Percentiles rank a stretch among this genome's conserved stretches.
These are phyloP conservation scores for Ceratopteris richardii DNA, from an alignment of 75 land plant species.

Conservation along the genomic window DNA sequence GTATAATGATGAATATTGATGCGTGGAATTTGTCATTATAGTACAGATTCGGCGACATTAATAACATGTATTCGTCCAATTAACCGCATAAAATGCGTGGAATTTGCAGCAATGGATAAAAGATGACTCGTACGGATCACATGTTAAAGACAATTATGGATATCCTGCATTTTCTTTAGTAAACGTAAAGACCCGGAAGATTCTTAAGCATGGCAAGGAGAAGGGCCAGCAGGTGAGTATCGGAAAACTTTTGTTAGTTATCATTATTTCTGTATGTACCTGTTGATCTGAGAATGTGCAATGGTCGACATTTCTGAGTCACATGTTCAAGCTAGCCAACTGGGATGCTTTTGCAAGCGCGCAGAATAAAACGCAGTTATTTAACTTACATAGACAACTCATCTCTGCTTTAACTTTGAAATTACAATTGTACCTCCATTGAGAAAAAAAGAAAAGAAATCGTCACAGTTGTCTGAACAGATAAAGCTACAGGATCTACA, in stretches of 20 bases:
- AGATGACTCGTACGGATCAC: constrained; percentile 22
- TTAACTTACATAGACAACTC: too few relatives aligned
- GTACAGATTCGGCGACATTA: background rate
- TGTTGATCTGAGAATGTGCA: too few relatives aligned
- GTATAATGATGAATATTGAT: background rate
- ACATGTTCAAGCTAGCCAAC: too few relatives aligned
- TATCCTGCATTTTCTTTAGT: constrained; percentile 29
- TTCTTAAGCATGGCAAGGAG: constrained; percentile 24
- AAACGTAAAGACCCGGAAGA: constrained; percentile 32
- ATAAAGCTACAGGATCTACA: too few relatives aligned
- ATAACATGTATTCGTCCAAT: background rate
- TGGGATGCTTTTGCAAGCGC: too few relatives aligned
- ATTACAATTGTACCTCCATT: too few relatives aligned
- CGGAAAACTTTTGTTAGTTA: background rate
- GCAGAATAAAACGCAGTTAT: too few relatives aligned
- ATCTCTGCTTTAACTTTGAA: too few relatives aligned
- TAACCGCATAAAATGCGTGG: background rate
- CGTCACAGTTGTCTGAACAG: too few relatives aligned
- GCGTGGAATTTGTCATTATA: background rate
- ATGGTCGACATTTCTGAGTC: too few relatives aligned
- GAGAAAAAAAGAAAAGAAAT: too few relatives aligned
- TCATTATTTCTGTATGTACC: background rate
- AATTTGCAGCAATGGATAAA: constrained; percentile 33
- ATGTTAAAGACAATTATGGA: constrained; percentile 29
- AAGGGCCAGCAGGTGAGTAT: constrained; percentile 24